phyloP scores from a whole-genome alignment of 148 eudicot species.

The Polygonum aviculare region DNA sequence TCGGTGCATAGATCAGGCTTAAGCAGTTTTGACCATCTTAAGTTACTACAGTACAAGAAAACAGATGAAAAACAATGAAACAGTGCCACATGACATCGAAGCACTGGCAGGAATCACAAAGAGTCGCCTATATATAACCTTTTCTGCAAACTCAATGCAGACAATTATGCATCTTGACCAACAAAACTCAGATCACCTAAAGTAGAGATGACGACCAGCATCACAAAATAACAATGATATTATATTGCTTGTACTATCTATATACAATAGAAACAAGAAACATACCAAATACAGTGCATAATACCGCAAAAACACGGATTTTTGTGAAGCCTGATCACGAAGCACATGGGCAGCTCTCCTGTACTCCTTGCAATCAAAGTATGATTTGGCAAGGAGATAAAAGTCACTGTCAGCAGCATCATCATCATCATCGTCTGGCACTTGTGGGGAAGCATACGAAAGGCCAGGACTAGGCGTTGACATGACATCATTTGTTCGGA shows the following conservation, averaged over 20 bases:
- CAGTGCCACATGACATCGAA: background rate
- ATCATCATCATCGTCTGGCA: constrained; percentile 52
- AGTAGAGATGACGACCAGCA: background rate
- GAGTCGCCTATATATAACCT: background rate
- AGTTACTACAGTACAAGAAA: background rate
- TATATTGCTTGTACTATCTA: background rate
- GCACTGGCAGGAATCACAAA: background rate
- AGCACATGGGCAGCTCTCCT: constrained; percentile 90
- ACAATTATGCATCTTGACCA: background rate
- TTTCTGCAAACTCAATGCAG: background rate
- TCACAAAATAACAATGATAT: background rate
- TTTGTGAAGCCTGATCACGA: constrained; percentile 69
- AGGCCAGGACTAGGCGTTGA: constrained; percentile 69
- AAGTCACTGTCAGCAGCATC: constrained; percentile 66
- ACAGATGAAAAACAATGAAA: background rate
- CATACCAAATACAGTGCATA: constrained; percentile 91
- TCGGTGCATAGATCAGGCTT: background rate
- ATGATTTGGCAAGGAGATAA: constrained; percentile 78
- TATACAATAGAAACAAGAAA: constrained; percentile 1
- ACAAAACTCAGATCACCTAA: background rate
- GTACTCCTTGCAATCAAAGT: constrained; percentile 88
- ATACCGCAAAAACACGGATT: constrained; percentile 86
- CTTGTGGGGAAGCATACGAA: constrained; percentile 52
- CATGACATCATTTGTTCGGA: constrained; percentile 43
- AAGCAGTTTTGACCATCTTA: background rate